Conservation (phyloP, 106 monocot genomes). For the Platanthera zijinensis region DNA sequence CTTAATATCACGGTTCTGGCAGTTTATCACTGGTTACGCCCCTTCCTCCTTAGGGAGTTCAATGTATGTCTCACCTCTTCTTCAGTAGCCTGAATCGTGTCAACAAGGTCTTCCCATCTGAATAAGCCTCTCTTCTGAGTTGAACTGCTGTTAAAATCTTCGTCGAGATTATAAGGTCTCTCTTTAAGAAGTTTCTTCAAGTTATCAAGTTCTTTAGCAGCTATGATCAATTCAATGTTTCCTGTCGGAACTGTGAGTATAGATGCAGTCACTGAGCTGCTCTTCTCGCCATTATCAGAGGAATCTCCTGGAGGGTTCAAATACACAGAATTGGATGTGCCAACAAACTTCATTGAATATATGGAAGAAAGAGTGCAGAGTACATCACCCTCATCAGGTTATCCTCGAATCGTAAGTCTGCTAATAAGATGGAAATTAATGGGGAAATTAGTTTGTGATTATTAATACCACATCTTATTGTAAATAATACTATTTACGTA, state of each 20-base stretch:
- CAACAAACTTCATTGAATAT: slow-evolving; percentile 86
- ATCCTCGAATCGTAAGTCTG: slow-evolving; percentile 74
- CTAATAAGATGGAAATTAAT: background rate
- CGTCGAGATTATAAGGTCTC: slow-evolving; percentile 68
- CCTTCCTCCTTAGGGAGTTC: too few relatives aligned
- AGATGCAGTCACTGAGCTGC: slow-evolving; percentile 18
- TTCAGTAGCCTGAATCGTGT: slow-evolving; percentile 74
- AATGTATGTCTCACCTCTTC: slow-evolving; percentile 53
- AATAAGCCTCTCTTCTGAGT: slow-evolving; percentile 27
- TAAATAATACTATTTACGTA: background rate
- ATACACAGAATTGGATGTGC: slow-evolving; percentile 82
- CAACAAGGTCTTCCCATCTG: slow-evolving; percentile 62
- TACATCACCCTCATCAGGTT: slow-evolving; percentile 74
- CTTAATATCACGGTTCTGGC: too few relatives aligned
- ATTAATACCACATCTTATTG: background rate
- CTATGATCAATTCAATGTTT: slow-evolving; percentile 52
- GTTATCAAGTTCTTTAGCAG: slow-evolving; percentile 85
- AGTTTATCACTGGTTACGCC: too few relatives aligned
- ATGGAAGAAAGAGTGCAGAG: slow-evolving; percentile 75
- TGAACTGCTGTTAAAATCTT: slow-evolving; percentile 28
- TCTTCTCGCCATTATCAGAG: background rate
- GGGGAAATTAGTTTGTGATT: background rate
- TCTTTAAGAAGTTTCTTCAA: slow-evolving; percentile 48
- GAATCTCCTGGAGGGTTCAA: slow-evolving; percentile 56
- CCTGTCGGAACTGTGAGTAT: slow-evolving; percentile 70